These are phyloP conservation scores for Pleurotus tuoliensis DNA, from an alignment of 768 basidiomycete genomes.

Conservation along the genomic window DNA sequence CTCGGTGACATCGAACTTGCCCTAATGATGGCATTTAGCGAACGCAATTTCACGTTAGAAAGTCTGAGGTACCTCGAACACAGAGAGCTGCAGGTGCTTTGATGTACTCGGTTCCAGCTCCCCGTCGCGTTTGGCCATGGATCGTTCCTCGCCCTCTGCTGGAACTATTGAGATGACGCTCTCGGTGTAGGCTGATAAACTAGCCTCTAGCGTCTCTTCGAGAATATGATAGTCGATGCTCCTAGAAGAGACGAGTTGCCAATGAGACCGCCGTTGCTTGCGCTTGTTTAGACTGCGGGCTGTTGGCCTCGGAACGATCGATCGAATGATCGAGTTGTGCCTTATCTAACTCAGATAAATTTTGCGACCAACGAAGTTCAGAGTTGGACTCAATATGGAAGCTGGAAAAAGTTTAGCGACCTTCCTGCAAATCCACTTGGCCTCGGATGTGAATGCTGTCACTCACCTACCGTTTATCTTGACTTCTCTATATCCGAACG, in stretches of 20 bases:
- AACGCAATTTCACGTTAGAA: background rate
- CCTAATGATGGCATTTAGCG: conserved; percentile 34
- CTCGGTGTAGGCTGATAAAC: no score
- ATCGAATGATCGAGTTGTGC: background rate
- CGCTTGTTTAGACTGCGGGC: background rate
- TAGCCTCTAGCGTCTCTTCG: no score
- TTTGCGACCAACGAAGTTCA: no score
- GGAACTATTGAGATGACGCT: no score
- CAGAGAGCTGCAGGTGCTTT: conserved; percentile 26
- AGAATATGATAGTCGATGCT: no score
- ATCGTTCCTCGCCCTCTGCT: background rate
- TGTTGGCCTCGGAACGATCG: background rate
- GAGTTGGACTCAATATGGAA: conserved; percentile 33
- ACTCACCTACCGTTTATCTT: conserved; percentile 58
- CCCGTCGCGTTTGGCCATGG: background rate
- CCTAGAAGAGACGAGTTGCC: no score
- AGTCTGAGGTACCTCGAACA: conserved; percentile 45
- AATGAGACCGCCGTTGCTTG: background rate
- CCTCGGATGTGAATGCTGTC: conserved; percentile 61
- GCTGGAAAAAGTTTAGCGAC: conserved; percentile 51
- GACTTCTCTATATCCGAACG: conserved; percentile 45
- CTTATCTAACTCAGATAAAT: no score
- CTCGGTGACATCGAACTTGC: conserved; percentile 89
- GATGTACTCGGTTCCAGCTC: background rate
- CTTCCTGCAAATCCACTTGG: conserved; percentile 68